These are phyloP conservation scores for Penicillium janthinellum DNA, from an alignment of 2,329 filamentous ascomycete species.

Conservation along the genomic window DNA sequence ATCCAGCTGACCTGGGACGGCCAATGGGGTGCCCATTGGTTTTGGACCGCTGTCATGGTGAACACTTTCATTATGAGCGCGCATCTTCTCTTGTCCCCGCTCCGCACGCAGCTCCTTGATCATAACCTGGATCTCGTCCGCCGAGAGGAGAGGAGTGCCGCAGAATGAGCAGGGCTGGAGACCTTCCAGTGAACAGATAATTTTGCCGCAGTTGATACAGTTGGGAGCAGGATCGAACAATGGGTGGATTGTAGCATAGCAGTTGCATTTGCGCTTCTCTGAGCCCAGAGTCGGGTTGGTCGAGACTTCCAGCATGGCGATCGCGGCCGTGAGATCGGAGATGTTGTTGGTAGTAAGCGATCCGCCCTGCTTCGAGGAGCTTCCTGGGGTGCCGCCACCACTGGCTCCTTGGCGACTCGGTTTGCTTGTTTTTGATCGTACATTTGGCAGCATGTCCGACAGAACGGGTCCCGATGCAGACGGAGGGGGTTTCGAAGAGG, in stretches of 20 bases:
- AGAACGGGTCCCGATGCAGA: conserved; percentile 78
- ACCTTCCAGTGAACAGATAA: conserved; percentile 92
- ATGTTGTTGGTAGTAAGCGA: conserved; percentile 52
- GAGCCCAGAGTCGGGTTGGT: conserved; percentile 76
- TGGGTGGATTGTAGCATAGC: conserved; percentile 83
- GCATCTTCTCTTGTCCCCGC: conserved; percentile 83
- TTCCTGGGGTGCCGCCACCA: conserved; percentile 55
- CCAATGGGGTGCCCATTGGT: conserved; percentile 19
- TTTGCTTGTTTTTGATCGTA: conserved; percentile 60
- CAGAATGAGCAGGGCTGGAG: conserved; percentile 94
- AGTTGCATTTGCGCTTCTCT: conserved; percentile 74
- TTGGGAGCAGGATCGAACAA: conserved; percentile 90
- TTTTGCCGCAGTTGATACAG: conserved; percentile 88
- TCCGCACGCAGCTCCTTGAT: conserved; percentile 81
- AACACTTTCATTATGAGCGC: conserved; percentile 66
- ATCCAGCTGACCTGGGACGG: conserved; percentile 57
- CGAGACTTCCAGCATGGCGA: conserved; percentile 84
- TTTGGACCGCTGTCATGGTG: conserved; percentile 41
- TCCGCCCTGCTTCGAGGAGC: conserved; percentile 57
- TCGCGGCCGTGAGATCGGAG: conserved; percentile 70
- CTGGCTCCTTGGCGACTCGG: conserved; percentile 76
- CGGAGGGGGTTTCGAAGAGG: conserved; percentile 55
- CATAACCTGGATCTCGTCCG: conserved; percentile 79
- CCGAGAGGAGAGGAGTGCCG: conserved; percentile 69
- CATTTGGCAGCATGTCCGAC: conserved; percentile 68